A percentile compares a stretch with the other conserved stretches of the same genome.
These are phyloP conservation scores for Diaporthe sp. DNA, from an alignment of 2,329 filamentous ascomycete species.

Conservation along the genomic window DNA sequence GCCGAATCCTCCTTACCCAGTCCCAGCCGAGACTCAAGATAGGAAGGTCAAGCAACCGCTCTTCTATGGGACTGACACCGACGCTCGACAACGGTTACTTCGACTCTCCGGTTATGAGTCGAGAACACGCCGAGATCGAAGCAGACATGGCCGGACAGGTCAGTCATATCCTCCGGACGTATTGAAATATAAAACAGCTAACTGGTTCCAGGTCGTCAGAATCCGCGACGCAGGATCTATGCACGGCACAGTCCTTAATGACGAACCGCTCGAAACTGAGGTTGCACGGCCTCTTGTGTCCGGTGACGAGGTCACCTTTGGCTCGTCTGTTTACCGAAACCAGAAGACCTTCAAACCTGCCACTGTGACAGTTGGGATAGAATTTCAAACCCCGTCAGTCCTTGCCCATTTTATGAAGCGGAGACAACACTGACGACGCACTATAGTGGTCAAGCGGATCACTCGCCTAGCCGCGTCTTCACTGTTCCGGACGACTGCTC, in stretches of 20 bases:
- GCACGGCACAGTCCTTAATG: conserved; percentile 63
- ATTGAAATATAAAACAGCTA: conserved; percentile 39
- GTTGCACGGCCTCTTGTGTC: conserved; percentile 39
- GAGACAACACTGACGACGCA: background rate
- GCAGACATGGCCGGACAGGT: conserved; percentile 58
- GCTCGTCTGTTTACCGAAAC: conserved; percentile 50
- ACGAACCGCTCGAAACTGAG: conserved; percentile 39
- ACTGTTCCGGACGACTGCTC: conserved; percentile 35
- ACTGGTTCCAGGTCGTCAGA: conserved; percentile 51
- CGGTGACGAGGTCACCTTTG: conserved; percentile 53
- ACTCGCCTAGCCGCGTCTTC: conserved; percentile 31
- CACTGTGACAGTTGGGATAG: conserved; percentile 40
- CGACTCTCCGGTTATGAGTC: conserved; percentile 77
- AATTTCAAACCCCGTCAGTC: conserved; percentile 38
- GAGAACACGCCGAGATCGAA: conserved; percentile 69
- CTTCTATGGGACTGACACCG: conserved; percentile 44
- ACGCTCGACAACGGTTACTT: conserved; percentile 70
- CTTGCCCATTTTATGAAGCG: background rate
- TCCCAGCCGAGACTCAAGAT: conserved; percentile 46
- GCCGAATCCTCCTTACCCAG: conserved; percentile 44
- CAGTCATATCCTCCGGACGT: conserved; percentile 36
- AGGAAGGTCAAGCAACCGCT: conserved; percentile 57
- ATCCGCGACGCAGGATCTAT: conserved; percentile 61
- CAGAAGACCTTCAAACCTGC: conserved; percentile 45
- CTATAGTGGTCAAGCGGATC: conserved; percentile 9